phyloP scores from a whole-genome alignment of 2,329 filamentous ascomycete genomes.

The Knufia fluminis region DNA sequence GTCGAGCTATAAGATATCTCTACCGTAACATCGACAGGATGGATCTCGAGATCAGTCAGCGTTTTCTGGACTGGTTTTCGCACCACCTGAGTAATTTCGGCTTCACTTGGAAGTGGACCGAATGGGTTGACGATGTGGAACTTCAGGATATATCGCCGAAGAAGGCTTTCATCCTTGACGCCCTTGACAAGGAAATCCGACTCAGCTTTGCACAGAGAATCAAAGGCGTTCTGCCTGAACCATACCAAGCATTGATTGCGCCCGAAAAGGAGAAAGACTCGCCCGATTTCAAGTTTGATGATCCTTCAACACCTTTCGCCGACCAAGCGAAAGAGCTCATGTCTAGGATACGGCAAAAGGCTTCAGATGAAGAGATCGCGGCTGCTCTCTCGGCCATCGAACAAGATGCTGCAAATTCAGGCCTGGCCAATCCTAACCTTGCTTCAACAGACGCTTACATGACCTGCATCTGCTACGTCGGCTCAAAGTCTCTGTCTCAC shows the following conservation, averaged over 20 bases:
- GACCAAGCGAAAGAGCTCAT: slow-evolving; percentile 76
- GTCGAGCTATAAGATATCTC: slow-evolving; percentile 82
- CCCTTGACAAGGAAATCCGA: slow-evolving; percentile 92
- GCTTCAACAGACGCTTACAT: slow-evolving; percentile 90
- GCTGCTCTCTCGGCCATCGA: slow-evolving; percentile 72
- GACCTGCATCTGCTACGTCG: slow-evolving; percentile 85
- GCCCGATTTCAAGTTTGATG: slow-evolving; percentile 86
- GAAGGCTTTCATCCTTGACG: slow-evolving; percentile 86
- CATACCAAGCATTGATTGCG: slow-evolving; percentile 71
- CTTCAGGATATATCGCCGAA: slow-evolving; percentile 70
- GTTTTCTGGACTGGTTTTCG: slow-evolving; percentile 95
- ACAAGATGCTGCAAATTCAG: slow-evolving; percentile 60
- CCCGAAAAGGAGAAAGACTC: slow-evolving; percentile 88
- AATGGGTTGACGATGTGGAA: slow-evolving; percentile 83
- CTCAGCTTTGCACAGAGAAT: slow-evolving; percentile 94
- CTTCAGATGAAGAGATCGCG: slow-evolving; percentile 76
- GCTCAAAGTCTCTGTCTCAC: slow-evolving; percentile 91
- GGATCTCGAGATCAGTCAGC: slow-evolving; percentile 75
- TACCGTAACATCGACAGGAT: slow-evolving; percentile 74
- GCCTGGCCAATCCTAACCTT: slow-evolving; percentile 64
- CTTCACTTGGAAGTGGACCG: slow-evolving; percentile 98
- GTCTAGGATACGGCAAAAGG: slow-evolving; percentile 71
- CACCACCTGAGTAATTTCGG: slow-evolving; percentile 98
- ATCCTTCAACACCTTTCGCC: slow-evolving; percentile 68
- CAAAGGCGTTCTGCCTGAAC: slow-evolving; percentile 79